Conservation (phyloP, 192 early-diverging fungal species). For the Endogone sp. region DNA sequence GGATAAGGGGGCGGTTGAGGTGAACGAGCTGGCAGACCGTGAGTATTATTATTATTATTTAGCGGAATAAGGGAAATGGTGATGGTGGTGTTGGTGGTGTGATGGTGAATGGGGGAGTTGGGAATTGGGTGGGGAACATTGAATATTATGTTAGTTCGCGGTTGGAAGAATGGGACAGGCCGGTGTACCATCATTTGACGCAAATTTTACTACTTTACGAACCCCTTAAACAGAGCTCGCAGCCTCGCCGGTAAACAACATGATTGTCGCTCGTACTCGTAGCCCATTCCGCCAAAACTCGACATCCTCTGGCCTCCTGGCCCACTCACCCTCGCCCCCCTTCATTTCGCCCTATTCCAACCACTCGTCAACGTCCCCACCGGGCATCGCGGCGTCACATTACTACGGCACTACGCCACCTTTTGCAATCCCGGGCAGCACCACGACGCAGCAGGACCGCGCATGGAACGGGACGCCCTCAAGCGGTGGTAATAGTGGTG, state of each 20-base stretch:
- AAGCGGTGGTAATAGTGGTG: constrained; percentile 28
- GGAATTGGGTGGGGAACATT: background rate
- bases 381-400: background rate
- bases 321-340: constrained; percentile 3
- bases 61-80: too few relatives aligned
- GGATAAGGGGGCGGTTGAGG: constrained; percentile 65
- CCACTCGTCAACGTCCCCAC: background rate
- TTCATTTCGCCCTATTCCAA: constrained; percentile 1
- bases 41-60: constrained; percentile 10
- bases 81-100: too few relatives aligned
- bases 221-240: constrained; percentile 26
- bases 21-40: constrained; percentile 76
- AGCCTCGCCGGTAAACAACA: constrained; percentile 7
- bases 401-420: constrained; percentile 13
- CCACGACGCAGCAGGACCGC: constrained; percentile 2
- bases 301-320: background rate
- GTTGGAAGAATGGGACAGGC: too few relatives aligned
- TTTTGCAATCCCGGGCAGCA: constrained; percentile 6
- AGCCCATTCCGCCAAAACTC: background rate
- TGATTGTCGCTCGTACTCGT: too few relatives aligned
- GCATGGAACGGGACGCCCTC: constrained; percentile 18
- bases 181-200: too few relatives aligned
- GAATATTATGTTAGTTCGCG: background rate
- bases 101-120: too few relatives aligned
- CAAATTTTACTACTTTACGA: too few relatives aligned